Evolutionary conservation across 495 filamentous ascomycete genomes (phyloP).

Genomic region (Apodospora peruviana): DNA sequence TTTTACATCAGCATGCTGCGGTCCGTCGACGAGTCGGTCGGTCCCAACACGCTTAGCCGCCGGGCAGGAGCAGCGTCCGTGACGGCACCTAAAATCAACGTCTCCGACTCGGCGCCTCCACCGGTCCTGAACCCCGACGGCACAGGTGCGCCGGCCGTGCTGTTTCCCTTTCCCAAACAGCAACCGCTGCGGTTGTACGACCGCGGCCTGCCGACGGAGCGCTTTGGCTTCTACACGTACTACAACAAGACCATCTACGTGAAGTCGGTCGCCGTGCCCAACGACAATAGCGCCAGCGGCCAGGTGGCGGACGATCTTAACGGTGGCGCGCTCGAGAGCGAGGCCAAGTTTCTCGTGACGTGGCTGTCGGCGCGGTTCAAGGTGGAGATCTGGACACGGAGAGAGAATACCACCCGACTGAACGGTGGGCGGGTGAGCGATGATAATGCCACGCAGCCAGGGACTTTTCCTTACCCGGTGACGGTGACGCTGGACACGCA

Average conservation of each 20-base stretch:
- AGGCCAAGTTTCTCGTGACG: slow-evolving; percentile 67
- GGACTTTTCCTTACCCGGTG: slow-evolving; percentile 80
- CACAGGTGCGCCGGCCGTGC: slow-evolving; percentile 62
- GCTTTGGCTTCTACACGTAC: slow-evolving; percentile 92
- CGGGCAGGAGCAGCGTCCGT: slow-evolving; percentile 11
- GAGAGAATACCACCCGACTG: slow-evolving; percentile 40
- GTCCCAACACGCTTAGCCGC: slow-evolving; percentile 28
- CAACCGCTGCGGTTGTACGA: slow-evolving; percentile 87
- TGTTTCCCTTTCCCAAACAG: slow-evolving; percentile 60
- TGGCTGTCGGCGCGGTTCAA: slow-evolving; percentile 81
- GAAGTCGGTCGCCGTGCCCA: slow-evolving; percentile 38
- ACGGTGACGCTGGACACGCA: slow-evolving; percentile 78
- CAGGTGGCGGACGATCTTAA: slow-evolving; percentile 48
- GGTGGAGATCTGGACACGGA: slow-evolving; percentile 84
- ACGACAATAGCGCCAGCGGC: slow-evolving; percentile 23
- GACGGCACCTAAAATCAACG: slow-evolving; percentile 20
- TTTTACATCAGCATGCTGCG: slow-evolving; percentile 57
- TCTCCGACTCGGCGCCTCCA: slow-evolving; percentile 51
- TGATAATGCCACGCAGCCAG: slow-evolving; percentile 43
- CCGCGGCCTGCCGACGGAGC: slow-evolving; percentile 69
- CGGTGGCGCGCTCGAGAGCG: slow-evolving; percentile 55
- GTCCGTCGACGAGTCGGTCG: slow-evolving; percentile 25
- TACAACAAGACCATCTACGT: slow-evolving; percentile 85
- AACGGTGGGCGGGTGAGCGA: slow-evolving; percentile 18
- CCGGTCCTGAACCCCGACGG: slow-evolving; percentile 59